Base-by-base conservation (phyloP, 129 eudicot species). In the Scalesia atractyloides region DNA sequence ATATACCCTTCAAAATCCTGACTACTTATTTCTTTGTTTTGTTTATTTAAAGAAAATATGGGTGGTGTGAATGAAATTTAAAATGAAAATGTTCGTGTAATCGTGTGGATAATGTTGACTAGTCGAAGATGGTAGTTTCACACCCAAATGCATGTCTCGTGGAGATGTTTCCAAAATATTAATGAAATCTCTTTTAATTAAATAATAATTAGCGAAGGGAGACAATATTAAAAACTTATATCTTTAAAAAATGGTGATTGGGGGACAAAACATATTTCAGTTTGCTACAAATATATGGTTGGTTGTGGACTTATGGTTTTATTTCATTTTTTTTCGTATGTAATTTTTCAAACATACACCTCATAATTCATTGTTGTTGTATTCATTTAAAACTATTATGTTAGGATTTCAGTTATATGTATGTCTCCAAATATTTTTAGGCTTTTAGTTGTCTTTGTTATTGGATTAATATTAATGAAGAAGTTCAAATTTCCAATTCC, bases 131-230 rank as follows among this genome's bases (percentile, higher is more conserved):
- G 7, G 65, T n/a, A 26, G 20, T 59, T 76, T 59, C 65, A 60
- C 76, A 60, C 81, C 70, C 64, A 77, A 77, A 69, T 60, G 81
- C 81, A 58, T 68, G 75, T 76, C 70, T 68, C 70, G 22, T 36
- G 69, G 69, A 68, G 49, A 68, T 76, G 80, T 76, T 76, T 47
- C 50, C 80, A 58, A 69, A 49, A 57, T 68, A 48, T 33, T 68
- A 26, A 5, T 17, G 49, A 56, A 57, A 76, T 14, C 26, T 12
- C 11, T 41, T n/a, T 47, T 57, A 37, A 48, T 68, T 49, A 52
- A 11, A 18, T 1, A 2, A 34, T 26, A 4, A 64, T 64, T 19
- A 36, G 33, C 44, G 58, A 61, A 59, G 15, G 69, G 69, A 9
- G 63, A 77, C 64, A 60, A 60, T 36, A 12, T 20, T 60, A 51